These are phyloP conservation scores for Alternaria viburni DNA, from an alignment of 2,329 filamentous ascomycete species.

Conservation along the genomic window DNA sequence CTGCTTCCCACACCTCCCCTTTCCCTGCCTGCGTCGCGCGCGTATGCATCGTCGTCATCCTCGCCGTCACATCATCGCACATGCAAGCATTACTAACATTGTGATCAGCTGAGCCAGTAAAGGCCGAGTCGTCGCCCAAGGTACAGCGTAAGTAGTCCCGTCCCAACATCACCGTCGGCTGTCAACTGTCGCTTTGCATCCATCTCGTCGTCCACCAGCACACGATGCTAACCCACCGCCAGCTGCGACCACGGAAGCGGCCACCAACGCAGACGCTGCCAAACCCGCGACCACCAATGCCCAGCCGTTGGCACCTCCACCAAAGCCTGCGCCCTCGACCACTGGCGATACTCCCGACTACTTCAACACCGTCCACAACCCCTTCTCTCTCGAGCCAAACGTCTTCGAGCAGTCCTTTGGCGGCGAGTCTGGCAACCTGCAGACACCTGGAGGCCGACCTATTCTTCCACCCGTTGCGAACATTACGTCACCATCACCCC, in stretches of 20 bases:
- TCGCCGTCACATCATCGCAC: slow-evolving; percentile 3
- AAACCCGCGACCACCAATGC: slow-evolving; percentile 50
- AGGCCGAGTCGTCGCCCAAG: slow-evolving; percentile 30
- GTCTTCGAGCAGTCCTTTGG: slow-evolving; percentile 96
- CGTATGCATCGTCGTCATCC: slow-evolving; percentile 20
- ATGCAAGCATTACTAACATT: slow-evolving; percentile 26
- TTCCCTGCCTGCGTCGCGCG: neutral
- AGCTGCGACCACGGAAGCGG: slow-evolving; percentile 31
- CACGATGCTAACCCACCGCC: slow-evolving; percentile 24
- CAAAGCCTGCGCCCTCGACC: slow-evolving; percentile 52
- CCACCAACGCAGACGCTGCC: slow-evolving; percentile 23
- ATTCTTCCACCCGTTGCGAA: slow-evolving; percentile 89
- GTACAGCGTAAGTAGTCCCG: slow-evolving; percentile 32
- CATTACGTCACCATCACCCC: slow-evolving; percentile 84
- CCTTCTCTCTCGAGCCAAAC: slow-evolving; percentile 83
- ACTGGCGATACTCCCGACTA: slow-evolving; percentile 57
- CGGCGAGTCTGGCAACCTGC: slow-evolving; percentile 52
- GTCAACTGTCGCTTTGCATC: slow-evolving; percentile 5
- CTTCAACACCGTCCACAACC: slow-evolving; percentile 57
- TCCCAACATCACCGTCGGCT: slow-evolving; percentile 1
- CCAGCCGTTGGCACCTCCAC: slow-evolving; percentile 60
- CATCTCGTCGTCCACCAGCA: slow-evolving; percentile 1
- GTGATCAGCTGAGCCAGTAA: slow-evolving; percentile 30
- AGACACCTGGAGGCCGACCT: slow-evolving; percentile 76
- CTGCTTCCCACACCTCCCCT: neutral